phyloP scores from a whole-genome alignment of 345 rosid genomes.

The Brassica rapa region DNA sequence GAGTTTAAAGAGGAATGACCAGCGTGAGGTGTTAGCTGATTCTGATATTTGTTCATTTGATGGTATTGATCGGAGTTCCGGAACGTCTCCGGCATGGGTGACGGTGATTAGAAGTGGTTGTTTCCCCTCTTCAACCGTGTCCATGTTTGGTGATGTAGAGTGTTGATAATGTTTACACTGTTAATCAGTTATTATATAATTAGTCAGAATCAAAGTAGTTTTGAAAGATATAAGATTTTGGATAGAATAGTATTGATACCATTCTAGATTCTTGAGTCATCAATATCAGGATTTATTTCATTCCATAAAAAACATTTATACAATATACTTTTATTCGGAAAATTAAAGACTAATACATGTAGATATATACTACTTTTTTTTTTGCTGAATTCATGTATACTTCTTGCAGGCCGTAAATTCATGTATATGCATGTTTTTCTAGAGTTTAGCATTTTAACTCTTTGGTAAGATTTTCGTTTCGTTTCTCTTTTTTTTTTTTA shows the following conservation, averaged over 20 bases:
- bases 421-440: not conserved
- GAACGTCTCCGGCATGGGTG: not conserved
- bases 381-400: not conserved
- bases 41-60: not conserved
- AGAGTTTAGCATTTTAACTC: not conserved
- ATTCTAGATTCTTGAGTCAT: not conserved
- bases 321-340: not conserved
- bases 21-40: slow-evolving; percentile 19
- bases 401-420: not conserved
- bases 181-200: not conserved
- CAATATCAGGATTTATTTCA: not conserved
- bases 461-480: too few relatives aligned
- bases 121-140: not conserved
- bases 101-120: slow-evolving; percentile 4
- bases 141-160: not conserved
- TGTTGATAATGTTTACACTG: not conserved
- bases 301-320: not conserved
- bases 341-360: not conserved
- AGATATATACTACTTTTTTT: not conserved
- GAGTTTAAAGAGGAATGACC: slow-evolving; percentile 7
- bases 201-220: not conserved
- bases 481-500: too few relatives aligned
- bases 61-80: not conserved
- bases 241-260: not conserved
- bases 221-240: not conserved